Evolutionary conservation across 192 early-diverging fungal species (phyloP).

Genomic region (Entomortierella chlamydospora): DNA sequence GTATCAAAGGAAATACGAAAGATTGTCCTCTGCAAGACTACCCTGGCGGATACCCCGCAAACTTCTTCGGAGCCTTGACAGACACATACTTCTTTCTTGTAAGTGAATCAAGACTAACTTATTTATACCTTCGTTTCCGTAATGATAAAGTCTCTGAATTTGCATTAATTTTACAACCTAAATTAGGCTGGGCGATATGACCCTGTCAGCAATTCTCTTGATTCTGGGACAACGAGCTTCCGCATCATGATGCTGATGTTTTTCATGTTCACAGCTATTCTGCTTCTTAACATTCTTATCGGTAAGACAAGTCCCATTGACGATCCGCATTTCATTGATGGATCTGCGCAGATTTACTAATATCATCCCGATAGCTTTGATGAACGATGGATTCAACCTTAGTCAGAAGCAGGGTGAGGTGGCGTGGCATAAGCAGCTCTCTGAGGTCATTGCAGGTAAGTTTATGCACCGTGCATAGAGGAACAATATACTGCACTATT

Average conservation of each 20-base stretch:
- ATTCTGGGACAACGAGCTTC: neutral
- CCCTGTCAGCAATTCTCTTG: neutral
- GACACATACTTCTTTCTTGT: conserved; percentile 38
- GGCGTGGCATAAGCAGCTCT: conserved; percentile 17
- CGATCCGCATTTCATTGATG: neutral
- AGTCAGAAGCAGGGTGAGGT: conserved; percentile 16
- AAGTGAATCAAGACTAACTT: neutral
- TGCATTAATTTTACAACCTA: neutral
- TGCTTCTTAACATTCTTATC: conserved; percentile 38
- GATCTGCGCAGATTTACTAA: neutral
- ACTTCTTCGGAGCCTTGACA: conserved; percentile 9
- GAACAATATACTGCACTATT: no score
- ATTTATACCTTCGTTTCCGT: neutral
- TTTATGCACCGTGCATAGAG: no score
- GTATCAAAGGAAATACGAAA: neutral
- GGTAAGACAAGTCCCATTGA: conserved; percentile 4
- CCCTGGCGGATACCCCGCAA: neutral
- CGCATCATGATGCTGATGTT: conserved; percentile 26
- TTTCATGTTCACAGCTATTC: conserved; percentile 19
- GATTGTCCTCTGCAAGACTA: neutral
- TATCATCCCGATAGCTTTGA: conserved; percentile 7
- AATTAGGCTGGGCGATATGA: conserved; percentile 33
- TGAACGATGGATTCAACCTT: conserved; percentile 25
- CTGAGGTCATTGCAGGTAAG: conserved; percentile 30
- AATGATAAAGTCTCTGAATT: neutral